Evolutionary conservation across 306 rosid genomes (phyloP).

Genomic region (Carpinus viminea): DNA sequence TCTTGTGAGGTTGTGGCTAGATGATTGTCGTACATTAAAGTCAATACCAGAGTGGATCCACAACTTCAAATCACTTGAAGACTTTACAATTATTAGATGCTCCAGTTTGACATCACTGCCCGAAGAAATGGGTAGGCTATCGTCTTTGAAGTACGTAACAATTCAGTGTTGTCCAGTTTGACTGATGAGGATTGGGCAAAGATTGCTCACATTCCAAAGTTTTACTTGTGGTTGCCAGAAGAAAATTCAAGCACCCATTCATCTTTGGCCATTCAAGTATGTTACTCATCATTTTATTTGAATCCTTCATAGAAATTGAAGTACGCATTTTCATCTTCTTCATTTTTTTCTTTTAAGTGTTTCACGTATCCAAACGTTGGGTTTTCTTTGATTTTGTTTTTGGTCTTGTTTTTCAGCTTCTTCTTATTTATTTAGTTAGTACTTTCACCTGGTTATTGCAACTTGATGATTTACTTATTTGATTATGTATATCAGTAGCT

Average conservation of each 20-base stretch:
- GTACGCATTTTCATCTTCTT: neutral
- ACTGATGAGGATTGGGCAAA: neutral
- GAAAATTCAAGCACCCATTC: no score
- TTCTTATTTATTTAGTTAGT: conserved; percentile 24
- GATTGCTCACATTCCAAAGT: neutral
- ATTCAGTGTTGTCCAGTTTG: neutral
- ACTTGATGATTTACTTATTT: neutral
- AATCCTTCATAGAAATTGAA: neutral
- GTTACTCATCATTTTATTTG: neutral
- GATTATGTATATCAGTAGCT: neutral
- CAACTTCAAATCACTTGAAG: neutral
- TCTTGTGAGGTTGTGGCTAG: neutral
- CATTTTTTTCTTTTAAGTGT: neutral
- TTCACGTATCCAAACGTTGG: no score
- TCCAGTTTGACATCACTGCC: neutral
- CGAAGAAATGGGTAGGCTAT: neutral
- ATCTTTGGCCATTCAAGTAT: no score
- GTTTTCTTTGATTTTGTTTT: no score
- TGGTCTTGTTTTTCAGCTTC: no score
- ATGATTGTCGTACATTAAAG: accelerated
- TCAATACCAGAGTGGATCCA: neutral
- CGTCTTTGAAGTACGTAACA: accelerated
- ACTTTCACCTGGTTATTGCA: neutral
- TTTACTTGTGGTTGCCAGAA: no score
- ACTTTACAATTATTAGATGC: neutral